Conservation (phyloP, 345 rosid species). For the Eucalyptus leucophloia region DNA sequence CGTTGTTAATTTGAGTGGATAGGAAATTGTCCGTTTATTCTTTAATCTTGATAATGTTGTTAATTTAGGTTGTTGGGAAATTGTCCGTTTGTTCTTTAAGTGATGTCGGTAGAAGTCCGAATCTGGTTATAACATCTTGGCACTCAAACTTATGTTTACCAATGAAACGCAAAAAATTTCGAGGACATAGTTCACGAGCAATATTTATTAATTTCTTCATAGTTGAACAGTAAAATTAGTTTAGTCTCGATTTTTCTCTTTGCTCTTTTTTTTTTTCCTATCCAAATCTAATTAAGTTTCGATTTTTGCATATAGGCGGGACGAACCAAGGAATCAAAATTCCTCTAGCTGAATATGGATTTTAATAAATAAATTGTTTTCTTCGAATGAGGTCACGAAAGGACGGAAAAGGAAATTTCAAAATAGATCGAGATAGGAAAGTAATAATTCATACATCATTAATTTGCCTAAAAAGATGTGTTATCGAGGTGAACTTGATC, state of each 20-base stretch:
- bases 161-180: accelerated
- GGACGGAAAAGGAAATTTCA: neutral
- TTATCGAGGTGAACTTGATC: neutral
- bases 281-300: neutral
- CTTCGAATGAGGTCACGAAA: neutral
- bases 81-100: neutral
- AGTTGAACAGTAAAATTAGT: no score
- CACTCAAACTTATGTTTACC: neutral
- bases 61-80: neutral
- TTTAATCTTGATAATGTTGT: neutral
- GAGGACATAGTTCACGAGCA: neutral
- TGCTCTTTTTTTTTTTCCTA: no score
- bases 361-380: neutral
- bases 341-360: neutral
- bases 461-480: neutral
- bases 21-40: neutral
- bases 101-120: neutral
- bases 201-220: no score
- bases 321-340: neutral
- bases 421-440: neutral
- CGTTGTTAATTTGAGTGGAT: neutral
- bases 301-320: accelerated
- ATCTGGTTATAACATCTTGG: neutral
- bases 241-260: neutral
- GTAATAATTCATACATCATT: neutral